Conservation (phyloP, 306 rosid species). For the Vachellia collinsii region DNA sequence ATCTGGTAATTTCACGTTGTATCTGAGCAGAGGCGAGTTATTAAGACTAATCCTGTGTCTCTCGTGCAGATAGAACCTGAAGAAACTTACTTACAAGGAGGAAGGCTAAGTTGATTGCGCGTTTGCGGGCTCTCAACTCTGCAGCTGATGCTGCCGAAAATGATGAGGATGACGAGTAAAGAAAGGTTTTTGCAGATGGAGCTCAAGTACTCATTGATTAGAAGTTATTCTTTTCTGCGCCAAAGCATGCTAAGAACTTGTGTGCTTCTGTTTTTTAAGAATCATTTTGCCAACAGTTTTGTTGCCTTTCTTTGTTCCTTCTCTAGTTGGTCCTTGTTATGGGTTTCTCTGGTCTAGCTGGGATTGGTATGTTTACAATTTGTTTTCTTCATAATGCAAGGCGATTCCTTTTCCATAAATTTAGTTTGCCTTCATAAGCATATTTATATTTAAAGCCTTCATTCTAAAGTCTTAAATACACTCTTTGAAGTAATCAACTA, state of each 20-base stretch:
- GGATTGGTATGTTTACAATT: background rate
- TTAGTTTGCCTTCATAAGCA: background rate
- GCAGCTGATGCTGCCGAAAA: slow-evolving; percentile 48
- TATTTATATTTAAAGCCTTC: too few species aligned
- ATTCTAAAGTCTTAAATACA: too few species aligned
- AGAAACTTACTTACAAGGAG: slow-evolving; percentile 54
- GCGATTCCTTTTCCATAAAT: background rate
- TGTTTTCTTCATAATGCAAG: background rate
- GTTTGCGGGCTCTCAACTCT: slow-evolving; percentile 64
- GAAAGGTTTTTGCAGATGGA: background rate
- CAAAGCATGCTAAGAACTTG: background rate
- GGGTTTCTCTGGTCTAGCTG: background rate
- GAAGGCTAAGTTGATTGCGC: slow-evolving; percentile 51
- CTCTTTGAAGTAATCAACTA: too few species aligned
- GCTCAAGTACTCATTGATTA: background rate
- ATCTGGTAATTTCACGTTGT: background rate
- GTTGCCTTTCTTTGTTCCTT: background rate
- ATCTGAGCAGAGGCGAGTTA: background rate
- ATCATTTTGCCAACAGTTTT: background rate
- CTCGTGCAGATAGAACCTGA: slow-evolving; percentile 7
- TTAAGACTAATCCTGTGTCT: background rate
- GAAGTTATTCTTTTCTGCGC: background rate
- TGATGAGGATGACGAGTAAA: slow-evolving; percentile 51
- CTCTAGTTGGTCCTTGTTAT: background rate
- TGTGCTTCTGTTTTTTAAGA: background rate